Base-by-base conservation (phyloP, 805 yeast species). In the Metschnikowia hibisci region DNA sequence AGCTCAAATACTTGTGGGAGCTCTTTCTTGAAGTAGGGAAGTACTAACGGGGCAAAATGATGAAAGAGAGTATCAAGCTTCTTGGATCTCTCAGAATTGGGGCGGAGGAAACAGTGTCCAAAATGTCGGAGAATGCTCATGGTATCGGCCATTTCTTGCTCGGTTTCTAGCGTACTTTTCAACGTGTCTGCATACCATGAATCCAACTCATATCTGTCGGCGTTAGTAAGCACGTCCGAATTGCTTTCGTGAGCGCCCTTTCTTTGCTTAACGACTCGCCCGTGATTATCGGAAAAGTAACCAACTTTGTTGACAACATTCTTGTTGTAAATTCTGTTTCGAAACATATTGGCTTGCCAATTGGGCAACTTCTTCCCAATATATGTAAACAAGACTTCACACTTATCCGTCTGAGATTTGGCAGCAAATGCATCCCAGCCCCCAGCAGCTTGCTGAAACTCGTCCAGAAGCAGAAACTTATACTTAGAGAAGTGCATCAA, bases 141-240 rank as follows among this genome's bases (percentile, higher is more conserved):
- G 10, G 43, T 28, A 35, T 53, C 56, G 15, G 56, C 55, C 52
- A 53, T 53, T 15, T 39, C 47, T 28, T 44, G 45, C 32, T 53
- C 55, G 13, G 42, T 31, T 2, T 39, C 18, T 2, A 27, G 7
- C 7, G 53, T 44, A 4, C 35, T 26, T 15, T 25, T 16, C 26
- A 49, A 22, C 13, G 31, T 31, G 13, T 33, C 34, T 4, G 18
- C 28, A 30, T 28, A 47, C 30, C 35, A 13, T 6, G 25, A 34
- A 23, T 43, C 41, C 11, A 40, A 36, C 8, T 25, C 27, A 6
- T 6, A 9, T 13, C 18, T 40, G 18, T 47, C 49, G 3, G 35
- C 41, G 10, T 40, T 18, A 15, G 48, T 38, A 32, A 48, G 14
- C 11, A 25, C 14, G 3, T 38, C 43, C 6, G 45, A 41, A 6